phyloP scores from a whole-genome alignment of 2,329 filamentous ascomycete species.

The Colletotrichum cereale region DNA sequence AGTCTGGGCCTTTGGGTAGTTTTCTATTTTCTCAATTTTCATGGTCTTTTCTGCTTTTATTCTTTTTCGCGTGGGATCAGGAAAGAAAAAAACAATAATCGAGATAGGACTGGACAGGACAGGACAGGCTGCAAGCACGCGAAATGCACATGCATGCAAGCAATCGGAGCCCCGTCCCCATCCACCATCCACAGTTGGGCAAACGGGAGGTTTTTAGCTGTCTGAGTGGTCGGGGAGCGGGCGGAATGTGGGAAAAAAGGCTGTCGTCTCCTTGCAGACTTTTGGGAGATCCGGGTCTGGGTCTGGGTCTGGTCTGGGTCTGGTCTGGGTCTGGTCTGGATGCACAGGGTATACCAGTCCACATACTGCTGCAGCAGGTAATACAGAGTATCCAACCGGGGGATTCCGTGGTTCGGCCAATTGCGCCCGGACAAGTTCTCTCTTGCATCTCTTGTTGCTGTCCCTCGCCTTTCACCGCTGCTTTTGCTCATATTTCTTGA shows the following conservation, averaged over 20 bases:
- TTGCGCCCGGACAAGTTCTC: background rate
- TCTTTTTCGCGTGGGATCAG: background rate
- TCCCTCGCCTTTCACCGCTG: slow-evolving; percentile 4
- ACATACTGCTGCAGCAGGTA: no score
- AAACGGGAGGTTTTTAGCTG: slow-evolving; percentile 17
- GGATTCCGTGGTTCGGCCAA: slow-evolving; percentile 1
- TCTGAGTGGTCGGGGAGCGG: slow-evolving; percentile 32
- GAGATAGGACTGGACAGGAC: no score
- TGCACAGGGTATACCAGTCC: no score
- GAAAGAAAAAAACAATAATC: no score
- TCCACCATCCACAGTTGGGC: slow-evolving; percentile 7
- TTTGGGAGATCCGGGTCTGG: background rate
- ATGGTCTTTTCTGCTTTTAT: background rate
- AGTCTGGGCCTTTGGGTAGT: no score
- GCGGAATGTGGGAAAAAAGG: slow-evolving; percentile 26
- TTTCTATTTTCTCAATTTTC: background rate
- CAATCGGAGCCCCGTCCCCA: no score
- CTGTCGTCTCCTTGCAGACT: background rate
- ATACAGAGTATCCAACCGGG: background rate
- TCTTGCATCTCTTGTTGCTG: background rate
- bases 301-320: background rate
- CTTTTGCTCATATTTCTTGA: background rate
- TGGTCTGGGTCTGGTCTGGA: background rate
- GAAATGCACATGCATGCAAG: slow-evolving; percentile 7
- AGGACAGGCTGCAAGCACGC: background rate